phyloP scores from a whole-genome alignment of 2,329 filamentous ascomycete genomes.

The Lecanicillium sp. region DNA sequence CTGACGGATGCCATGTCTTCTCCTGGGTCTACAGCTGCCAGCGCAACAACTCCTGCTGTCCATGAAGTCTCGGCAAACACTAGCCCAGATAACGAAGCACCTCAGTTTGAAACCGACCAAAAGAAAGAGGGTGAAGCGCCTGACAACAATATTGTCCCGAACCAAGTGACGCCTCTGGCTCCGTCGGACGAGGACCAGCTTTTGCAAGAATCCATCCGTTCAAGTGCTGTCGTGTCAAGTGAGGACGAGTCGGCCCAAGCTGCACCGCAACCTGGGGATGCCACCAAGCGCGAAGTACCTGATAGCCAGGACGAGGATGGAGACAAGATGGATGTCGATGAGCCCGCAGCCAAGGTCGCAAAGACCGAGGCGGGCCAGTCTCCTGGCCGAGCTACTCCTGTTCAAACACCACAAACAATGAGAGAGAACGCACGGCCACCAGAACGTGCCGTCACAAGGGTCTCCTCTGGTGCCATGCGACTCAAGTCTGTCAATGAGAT shows the following conservation, averaged over 20 bases:
- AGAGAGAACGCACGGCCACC: conserved; percentile 9
- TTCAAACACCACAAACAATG: conserved; percentile 10
- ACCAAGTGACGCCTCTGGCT: conserved; percentile 18
- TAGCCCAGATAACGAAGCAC: conserved; percentile 61
- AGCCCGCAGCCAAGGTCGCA: conserved; percentile 11
- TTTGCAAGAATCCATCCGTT: conserved; percentile 32
- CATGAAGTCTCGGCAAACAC: conserved; percentile 64
- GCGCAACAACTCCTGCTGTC: conserved; percentile 62
- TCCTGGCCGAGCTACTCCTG: conserved; percentile 7
- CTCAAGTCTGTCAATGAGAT: conserved; percentile 70
- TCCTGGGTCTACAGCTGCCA: conserved; percentile 61
- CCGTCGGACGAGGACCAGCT: conserved; percentile 34
- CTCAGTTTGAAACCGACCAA: conserved; percentile 42
- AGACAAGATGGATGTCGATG: conserved; percentile 27
- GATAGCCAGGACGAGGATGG: conserved; percentile 25
- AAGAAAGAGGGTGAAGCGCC: conserved; percentile 28
- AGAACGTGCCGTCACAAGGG: conserved; percentile 57
- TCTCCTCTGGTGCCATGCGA: conserved; percentile 60
- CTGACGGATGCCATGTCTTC: conserved; percentile 41
- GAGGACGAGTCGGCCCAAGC: conserved; percentile 4
- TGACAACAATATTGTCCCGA: conserved; percentile 25
- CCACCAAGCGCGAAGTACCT: conserved; percentile 18
- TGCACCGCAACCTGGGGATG: background rate
- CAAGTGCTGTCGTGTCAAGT: conserved; percentile 15
- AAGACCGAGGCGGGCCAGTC: background rate